Evolutionary conservation across 176 grass and related monocot genomes (phyloP).

Genomic region (Triticum turgidum): DNA sequence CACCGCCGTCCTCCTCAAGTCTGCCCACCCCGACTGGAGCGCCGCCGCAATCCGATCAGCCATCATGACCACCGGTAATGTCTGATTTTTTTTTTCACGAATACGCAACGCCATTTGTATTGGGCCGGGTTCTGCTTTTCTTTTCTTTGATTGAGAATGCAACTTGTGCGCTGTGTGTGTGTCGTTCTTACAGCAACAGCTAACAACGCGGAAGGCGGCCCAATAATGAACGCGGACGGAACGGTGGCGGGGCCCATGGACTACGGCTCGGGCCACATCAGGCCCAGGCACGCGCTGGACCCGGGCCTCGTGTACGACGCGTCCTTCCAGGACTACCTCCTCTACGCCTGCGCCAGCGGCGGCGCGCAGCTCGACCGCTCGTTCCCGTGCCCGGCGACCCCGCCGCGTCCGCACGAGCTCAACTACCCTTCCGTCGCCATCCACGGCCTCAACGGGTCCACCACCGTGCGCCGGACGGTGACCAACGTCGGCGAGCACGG

Average conservation of each 20-base stretch:
- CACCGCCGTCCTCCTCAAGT: conserved; percentile 58
- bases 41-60: conserved; percentile 79
- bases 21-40: conserved; percentile 79
- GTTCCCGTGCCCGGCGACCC: conserved; percentile 55
- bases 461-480: conserved; percentile 61
- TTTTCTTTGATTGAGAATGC: neutral
- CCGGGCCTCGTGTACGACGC: conserved; percentile 90
- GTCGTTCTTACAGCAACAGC: conserved; percentile 38
- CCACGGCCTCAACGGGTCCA: conserved; percentile 39
- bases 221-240: conserved; percentile 53
- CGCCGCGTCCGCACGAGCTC: conserved; percentile 46
- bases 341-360: conserved; percentile 68
- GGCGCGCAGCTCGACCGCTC: conserved; percentile 56
- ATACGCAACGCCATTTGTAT: too few relatives aligned
- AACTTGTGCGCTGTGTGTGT: too few relatives aligned
- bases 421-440: conserved; percentile 84
- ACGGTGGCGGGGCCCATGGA: conserved; percentile 56
- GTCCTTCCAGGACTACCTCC: conserved; percentile 77
- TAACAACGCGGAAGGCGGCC: conserved; percentile 44
- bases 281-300: conserved; percentile 72
- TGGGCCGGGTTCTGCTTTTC: too few relatives aligned
- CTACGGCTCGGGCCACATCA: conserved; percentile 73
- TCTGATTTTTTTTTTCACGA: too few relatives aligned
- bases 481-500: conserved; percentile 64
- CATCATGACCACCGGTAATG: conserved; percentile 94